Percentiles rank a stretch among this genome's conserved stretches.
These are phyloP conservation scores for Cochlearia excelsa DNA, from an alignment of 345 rosid genomes.

Conservation along the genomic window DNA sequence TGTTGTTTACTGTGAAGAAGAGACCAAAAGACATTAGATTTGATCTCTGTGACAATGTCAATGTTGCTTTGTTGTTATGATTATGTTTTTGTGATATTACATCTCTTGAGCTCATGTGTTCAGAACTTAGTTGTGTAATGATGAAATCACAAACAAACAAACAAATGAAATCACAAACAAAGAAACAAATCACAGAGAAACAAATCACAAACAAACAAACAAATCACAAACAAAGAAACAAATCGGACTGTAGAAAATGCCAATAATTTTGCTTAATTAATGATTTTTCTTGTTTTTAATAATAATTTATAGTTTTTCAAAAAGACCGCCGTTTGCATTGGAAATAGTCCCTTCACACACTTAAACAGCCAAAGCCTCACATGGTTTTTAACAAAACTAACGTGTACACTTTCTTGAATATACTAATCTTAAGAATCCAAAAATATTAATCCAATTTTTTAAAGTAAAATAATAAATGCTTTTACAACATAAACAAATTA, in stretches of 20 bases:
- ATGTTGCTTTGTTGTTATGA: conserved; percentile 17
- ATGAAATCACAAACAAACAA: neutral
- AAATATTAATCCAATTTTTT: conserved; percentile 1
- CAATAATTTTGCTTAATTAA: too few relatives aligned
- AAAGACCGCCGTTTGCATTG: conserved; percentile 20
- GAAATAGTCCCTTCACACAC: conserved; percentile 16
- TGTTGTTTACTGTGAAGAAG: neutral
- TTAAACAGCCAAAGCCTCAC: conserved; percentile 24
- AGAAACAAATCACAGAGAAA: too few relatives aligned
- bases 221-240: too few relatives aligned
- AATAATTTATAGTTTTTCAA: neutral
- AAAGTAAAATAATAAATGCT: conserved; percentile 21
- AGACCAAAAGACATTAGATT: neutral
- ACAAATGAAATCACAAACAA: neutral
- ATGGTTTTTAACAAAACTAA: neutral
- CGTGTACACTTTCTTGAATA: neutral
- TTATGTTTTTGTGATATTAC: conserved; percentile 15
- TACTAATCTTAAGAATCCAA: neutral
- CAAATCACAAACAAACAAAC: too few relatives aligned
- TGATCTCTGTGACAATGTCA: conserved; percentile 21
- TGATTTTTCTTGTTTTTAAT: neutral
- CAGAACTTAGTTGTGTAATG: conserved; percentile 9
- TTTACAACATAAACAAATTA: conserved; percentile 24
- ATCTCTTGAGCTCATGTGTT: conserved; percentile 14
- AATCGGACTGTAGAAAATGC: too few relatives aligned